Base-by-base conservation (phyloP, 768 basidiomycete species). In the Pulveroboletus sp. region DNA sequence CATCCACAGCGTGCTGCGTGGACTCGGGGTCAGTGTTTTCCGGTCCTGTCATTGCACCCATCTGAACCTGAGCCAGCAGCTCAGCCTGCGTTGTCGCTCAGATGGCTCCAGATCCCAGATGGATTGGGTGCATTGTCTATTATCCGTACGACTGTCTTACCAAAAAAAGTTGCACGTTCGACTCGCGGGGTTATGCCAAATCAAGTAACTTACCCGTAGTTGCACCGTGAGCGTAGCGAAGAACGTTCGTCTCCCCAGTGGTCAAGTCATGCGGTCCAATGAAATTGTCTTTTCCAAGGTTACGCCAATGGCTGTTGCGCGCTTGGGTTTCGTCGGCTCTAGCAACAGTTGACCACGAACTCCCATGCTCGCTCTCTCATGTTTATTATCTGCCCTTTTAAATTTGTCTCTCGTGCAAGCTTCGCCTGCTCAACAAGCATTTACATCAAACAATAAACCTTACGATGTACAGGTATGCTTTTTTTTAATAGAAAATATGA, bases 391-490 rank as follows among this genome's bases (percentile, higher is more conserved):
- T 31, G 13, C 44, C 17, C 38, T 50, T 37, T 37, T 56, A 9
- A 16, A 33, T 20, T 14, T 43, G 5, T 33, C 46, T 45, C 47
- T 57, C 47, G 61, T 51, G 39, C 51, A 51, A 31, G 59, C 56
- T 29, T 67, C 62, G 32, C 71, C 67, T 29, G 51, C 64, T 17
- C 69, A 66, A 51, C 49, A 56, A 41, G 43, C 57, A 16, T 56
- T 70, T 25, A 33, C 12, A 20, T 49, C 51, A 40, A 58, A 41
- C 21, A 61, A 49, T 43, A 61, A 61, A 31, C 72, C 69, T 52
- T 82, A 73, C 52, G 80, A 82, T 52, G 65, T 81, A 31, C 80
- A 81, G 69, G 80, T 77, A 40, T 12, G 59, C 53, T 25, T 35
- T 40, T 37, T 32, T 1, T 55, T 19, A n/a, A n/a, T n/a, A n/a